Evolutionary conservation across 163 green algal species (phyloP), one percentile per base, ranked within the genome.

Genomic region (Chlamydomonas reinhardtii): DNA sequence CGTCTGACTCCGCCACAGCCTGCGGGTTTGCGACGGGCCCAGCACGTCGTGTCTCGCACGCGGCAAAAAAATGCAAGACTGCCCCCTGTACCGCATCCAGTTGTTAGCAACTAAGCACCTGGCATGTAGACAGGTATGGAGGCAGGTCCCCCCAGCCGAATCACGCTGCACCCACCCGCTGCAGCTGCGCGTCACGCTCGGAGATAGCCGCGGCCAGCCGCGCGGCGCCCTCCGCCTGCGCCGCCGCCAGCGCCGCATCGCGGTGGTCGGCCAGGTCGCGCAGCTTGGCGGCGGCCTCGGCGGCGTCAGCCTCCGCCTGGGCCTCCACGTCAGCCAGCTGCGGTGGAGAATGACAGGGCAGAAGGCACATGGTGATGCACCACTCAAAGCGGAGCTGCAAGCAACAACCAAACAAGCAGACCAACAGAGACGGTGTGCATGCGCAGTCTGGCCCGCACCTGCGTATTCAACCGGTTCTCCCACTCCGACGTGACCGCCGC

Each of bases 231-330:
- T 86, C 80, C 25, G 80, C 80, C 29, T 62, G 70, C 48, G 70
- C 69, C 32, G 80, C 80, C 29, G 61, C 48, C 20, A 85, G 31
- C 22, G 66, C n/a, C 48, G 78, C 52, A 1, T 85, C 78, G 39
- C 66, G 31, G 29, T 76, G 66, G 19, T 68, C 61, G 5, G 64
- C 48, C 14, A 15, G 34, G 20, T 52, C 65, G 22, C 69, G 66
- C 78, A 85, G 66, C 66, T 48, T 68, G 66, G 77, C 77, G 19
- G 75, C 77, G 62, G 65, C 77, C 35, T 84, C 77, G 17, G 64
- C 12, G 19, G 75, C 43, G 39, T 56, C 48, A 17, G 48, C 48
- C 6, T 56, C 48, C 48, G 48, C 48, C 48, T 56, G 48, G 11
- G 48, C 48, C 48, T 56, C 48, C 48, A 56, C 48, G 48, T 56